A percentile compares a stretch with the other conserved stretches of the same genome.
phyloP scores from a whole-genome alignment of 345 rosid genomes.

The Balakata baccata region DNA sequence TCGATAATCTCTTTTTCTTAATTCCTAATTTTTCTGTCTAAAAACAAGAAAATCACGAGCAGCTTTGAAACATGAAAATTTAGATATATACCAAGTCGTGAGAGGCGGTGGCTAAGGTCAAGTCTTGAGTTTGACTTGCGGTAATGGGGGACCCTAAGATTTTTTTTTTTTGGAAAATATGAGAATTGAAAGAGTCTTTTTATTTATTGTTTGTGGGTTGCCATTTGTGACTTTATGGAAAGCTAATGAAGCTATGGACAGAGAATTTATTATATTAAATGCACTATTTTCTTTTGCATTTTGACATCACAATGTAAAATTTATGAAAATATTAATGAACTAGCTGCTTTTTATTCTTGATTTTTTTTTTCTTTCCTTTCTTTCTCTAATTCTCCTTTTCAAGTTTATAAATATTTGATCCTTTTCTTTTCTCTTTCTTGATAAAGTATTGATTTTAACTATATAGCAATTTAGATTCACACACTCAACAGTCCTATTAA shows the following conservation, averaged over 20 bases:
- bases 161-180: not conserved
- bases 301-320: not conserved
- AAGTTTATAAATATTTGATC: not conserved
- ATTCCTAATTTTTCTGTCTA: not conserved
- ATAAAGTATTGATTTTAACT: too few species aligned
- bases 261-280: not conserved
- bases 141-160: not conserved
- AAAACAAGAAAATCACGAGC: not conserved
- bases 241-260: not conserved
- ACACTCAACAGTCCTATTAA: too few species aligned
- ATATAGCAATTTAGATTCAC: too few species aligned
- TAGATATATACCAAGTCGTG: not conserved
- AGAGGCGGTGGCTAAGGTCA: conserved; percentile 15
- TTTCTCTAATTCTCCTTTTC: not conserved
- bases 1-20: not conserved
- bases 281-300: not conserved
- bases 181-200: conserved; percentile 7
- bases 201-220: not conserved
- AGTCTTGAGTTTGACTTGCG: conserved; percentile 16
- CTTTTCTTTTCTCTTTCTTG: not conserved
- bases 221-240: conserved; percentile 4
- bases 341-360: not conserved
- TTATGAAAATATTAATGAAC: not conserved
- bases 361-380: not conserved
- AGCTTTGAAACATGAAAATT: not conserved